These are phyloP conservation scores for Endocarpon pusillum DNA, from an alignment of 495 filamentous ascomycete species.

Conservation along the genomic window DNA sequence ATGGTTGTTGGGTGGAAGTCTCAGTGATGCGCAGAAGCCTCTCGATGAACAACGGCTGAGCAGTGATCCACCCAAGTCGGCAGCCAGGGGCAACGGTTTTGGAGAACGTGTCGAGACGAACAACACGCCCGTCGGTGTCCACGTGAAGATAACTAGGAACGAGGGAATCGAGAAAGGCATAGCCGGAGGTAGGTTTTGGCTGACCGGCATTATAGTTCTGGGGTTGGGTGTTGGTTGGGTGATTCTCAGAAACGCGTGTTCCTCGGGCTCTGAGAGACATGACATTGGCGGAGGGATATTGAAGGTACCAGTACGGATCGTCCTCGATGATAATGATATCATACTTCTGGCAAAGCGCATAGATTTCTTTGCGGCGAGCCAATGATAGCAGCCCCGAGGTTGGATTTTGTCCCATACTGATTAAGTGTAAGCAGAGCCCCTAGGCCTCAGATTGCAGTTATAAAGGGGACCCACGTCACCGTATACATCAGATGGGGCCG, in stretches of 20 bases:
- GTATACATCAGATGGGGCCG: conserved; percentile 80
- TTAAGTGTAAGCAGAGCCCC: neutral
- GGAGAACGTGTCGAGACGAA: conserved; percentile 70
- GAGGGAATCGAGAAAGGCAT: conserved; percentile 67
- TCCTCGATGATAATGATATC: conserved; percentile 91
- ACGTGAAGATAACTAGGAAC: conserved; percentile 58
- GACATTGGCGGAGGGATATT: conserved; percentile 52
- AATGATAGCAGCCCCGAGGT: conserved; percentile 58
- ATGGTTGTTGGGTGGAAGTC: conserved; percentile 62
- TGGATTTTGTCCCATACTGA: conserved; percentile 79
- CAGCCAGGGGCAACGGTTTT: conserved; percentile 69
- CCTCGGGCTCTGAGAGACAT: conserved; percentile 21
- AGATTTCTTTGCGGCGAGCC: conserved; percentile 57
- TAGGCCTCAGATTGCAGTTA: neutral
- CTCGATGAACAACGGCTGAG: conserved; percentile 61
- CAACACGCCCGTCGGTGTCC: conserved; percentile 73
- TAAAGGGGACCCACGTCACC: conserved; percentile 47
- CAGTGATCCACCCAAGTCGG: conserved; percentile 63
- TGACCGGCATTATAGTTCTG: conserved; percentile 27
- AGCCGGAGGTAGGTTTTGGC: conserved; percentile 42
- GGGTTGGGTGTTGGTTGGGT: conserved; percentile 1
- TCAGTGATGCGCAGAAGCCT: conserved; percentile 57
- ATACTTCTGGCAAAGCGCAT: conserved; percentile 62
- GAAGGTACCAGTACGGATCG: conserved; percentile 92
- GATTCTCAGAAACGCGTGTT: conserved; percentile 4